phyloP scores from a whole-genome alignment of 345 rosid genomes.

The Isatis tinctoria region DNA sequence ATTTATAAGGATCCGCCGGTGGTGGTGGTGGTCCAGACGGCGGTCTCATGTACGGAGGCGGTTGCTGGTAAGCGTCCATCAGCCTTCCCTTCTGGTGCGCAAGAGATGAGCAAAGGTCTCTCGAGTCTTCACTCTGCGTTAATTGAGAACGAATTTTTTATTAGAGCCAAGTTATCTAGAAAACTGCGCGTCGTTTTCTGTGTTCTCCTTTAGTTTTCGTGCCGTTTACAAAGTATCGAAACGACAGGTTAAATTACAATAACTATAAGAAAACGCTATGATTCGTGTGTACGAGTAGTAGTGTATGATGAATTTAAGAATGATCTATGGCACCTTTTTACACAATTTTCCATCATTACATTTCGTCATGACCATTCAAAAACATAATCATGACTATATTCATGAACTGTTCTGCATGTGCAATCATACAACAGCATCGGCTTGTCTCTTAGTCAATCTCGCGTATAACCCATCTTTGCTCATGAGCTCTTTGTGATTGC shows the following conservation, averaged over 20 bases:
- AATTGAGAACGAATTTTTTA: neutral
- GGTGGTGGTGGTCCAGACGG: constrained; percentile 43
- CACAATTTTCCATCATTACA: constrained; percentile 14
- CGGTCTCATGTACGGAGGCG: constrained; percentile 44
- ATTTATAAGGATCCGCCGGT: constrained; percentile 42
- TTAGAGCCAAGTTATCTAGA: neutral
- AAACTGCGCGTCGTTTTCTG: constrained; percentile 10
- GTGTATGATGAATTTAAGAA: too few relatives aligned
- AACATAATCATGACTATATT: constrained; percentile 8
- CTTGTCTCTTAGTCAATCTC: constrained; percentile 76
- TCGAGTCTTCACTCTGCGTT: neutral
- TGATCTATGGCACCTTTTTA: constrained; percentile 2
- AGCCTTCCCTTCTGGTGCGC: neutral
- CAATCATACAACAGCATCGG: constrained; percentile 71
- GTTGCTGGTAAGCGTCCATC: constrained; percentile 63
- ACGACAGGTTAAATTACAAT: constrained; percentile 8
- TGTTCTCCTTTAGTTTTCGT: neutral
- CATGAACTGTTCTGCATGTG: neutral
- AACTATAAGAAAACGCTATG: neutral
- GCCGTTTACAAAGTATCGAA: neutral
- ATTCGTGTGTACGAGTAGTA: neutral
- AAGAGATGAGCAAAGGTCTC: neutral
- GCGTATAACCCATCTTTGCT: constrained; percentile 74
- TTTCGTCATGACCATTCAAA: constrained; percentile 22
- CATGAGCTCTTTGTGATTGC: constrained; percentile 77